A percentile compares a stretch with the other conserved stretches of the same genome.
Conservation (phyloP, 2,329 filamentous ascomycete species). For the Alternaria rosae region DNA sequence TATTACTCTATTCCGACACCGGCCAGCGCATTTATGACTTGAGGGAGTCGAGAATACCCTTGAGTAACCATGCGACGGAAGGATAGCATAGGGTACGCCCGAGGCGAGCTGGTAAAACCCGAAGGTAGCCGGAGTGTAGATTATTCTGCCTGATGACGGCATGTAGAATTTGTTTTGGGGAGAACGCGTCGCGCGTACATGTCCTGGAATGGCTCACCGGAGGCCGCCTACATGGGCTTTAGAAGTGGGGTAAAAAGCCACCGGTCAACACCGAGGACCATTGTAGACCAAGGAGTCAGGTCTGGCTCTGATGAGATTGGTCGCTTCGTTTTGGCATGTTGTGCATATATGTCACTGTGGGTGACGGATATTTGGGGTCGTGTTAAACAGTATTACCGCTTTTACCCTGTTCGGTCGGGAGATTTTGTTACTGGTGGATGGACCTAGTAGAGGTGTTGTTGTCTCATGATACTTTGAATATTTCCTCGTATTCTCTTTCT, state of each 20-base stretch:
- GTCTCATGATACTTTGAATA: background rate
- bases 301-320: background rate
- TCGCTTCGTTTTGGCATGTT: background rate
- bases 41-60: conserved; percentile 2
- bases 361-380: background rate
- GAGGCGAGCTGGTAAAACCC: background rate
- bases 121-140: background rate
- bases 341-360: background rate
- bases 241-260: conserved; percentile 1
- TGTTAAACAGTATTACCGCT: background rate
- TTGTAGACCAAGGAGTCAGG: background rate
- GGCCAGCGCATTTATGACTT: background rate
- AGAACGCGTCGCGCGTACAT: background rate
- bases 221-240: background rate
- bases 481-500: background rate
- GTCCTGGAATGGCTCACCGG: background rate
- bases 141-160: background rate
- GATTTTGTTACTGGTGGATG: background rate
- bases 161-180: background rate
- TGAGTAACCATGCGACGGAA: conserved; percentile 4
- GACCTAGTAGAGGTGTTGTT: background rate
- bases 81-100: background rate
- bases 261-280: background rate
- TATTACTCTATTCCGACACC: background rate
- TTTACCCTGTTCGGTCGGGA: background rate